A percentile compares a stretch with the other conserved stretches of the same genome.
Conservation (phyloP, 176 grass and related monocot species). For the Oryza meridionalis region DNA sequence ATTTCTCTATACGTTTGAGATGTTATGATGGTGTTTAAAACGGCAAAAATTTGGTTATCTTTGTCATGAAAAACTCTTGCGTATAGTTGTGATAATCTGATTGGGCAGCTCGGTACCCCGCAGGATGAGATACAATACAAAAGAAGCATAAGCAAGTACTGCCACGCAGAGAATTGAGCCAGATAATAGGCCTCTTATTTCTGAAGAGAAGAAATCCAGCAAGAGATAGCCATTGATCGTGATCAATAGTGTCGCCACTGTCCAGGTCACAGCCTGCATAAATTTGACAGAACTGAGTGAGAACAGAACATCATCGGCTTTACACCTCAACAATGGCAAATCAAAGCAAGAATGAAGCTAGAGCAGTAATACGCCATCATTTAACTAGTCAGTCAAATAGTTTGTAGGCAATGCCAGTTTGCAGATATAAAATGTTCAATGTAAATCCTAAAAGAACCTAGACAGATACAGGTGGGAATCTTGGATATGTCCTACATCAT, state of each 20-base stretch:
- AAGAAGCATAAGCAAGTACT: constrained; percentile 57
- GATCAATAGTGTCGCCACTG: constrained; percentile 76
- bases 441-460: not conserved
- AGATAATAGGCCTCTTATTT: constrained; percentile 64
- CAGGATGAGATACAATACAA: constrained; percentile 82
- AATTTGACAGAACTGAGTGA: not conserved
- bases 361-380: not conserved
- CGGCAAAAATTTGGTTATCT: constrained; percentile 2
- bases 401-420: not conserved
- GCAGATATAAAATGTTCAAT: not conserved
- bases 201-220: constrained; percentile 88
- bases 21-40: constrained; percentile 16
- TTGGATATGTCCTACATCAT: not conserved
- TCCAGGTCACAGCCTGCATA: constrained; percentile 84
- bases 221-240: constrained; percentile 87
- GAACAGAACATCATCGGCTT: not conserved
- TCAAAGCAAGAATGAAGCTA: not conserved
- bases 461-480: not conserved
- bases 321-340: not conserved
- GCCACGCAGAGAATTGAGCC: constrained; percentile 55
- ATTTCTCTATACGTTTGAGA: constrained; percentile 37
- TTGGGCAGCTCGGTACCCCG: constrained; percentile 51
- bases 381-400: not conserved
- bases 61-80: constrained; percentile 54
- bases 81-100: constrained; percentile 46